Conservation (phyloP, 192 early-diverging fungal species). For the Linnemannia schmuckeri region DNA sequence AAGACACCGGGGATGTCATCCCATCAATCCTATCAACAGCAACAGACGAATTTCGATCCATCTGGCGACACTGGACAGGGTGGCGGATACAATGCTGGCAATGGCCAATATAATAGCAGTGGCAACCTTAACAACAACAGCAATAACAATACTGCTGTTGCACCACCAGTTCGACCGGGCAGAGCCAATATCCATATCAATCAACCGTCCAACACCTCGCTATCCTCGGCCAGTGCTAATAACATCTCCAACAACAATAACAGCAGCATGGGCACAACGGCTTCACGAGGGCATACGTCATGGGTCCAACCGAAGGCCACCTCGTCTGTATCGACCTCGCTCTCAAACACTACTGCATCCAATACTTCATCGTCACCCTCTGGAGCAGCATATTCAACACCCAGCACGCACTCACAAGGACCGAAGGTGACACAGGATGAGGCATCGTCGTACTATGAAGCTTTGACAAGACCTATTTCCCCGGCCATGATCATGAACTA, state of each 20-base stretch:
- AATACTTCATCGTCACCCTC: not conserved
- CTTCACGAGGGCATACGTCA: not conserved
- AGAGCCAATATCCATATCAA: constrained; percentile 25
- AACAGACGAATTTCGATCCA: constrained; percentile 17
- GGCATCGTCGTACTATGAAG: constrained; percentile 31
- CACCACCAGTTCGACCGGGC: not conserved
- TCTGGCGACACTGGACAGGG: not conserved
- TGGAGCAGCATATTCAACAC: not conserved
- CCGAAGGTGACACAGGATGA: constrained; percentile 19
- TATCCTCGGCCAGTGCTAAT: constrained; percentile 10
- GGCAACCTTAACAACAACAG: constrained; percentile 9
- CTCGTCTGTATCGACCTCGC: not conserved
- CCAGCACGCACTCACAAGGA: not conserved
- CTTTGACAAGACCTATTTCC: constrained; percentile 49
- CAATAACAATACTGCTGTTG: not conserved
- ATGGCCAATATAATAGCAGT: not conserved
- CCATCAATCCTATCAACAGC: not conserved
- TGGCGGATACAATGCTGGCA: not conserved
- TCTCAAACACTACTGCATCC: not conserved
- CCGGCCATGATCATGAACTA: constrained; percentile 48
- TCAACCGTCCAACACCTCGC: not conserved
- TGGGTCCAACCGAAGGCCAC: constrained; percentile 23
- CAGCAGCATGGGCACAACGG: not conserved
- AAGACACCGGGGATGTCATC: constrained; percentile 7
- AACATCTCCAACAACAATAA: constrained; percentile 7